phyloP scores from a whole-genome alignment of 2,329 filamentous ascomycete genomes.

The Blastomyces percursus region DNA sequence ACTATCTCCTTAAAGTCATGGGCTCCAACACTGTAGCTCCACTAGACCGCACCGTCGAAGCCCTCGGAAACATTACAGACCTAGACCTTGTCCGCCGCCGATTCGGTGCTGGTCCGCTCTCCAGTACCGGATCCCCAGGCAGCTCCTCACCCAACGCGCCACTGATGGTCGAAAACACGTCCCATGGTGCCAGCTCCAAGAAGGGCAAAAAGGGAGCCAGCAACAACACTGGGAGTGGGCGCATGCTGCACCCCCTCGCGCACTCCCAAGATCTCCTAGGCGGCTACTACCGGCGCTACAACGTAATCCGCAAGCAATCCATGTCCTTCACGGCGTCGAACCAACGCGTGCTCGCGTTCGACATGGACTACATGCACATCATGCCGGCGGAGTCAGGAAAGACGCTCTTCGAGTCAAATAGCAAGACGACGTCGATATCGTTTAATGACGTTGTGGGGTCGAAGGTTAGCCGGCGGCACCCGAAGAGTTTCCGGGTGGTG shows the following conservation, averaged over 20 bases:
- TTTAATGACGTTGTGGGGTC: constrained; percentile 54
- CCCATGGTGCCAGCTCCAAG: constrained; percentile 25
- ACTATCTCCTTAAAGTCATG: constrained; percentile 52
- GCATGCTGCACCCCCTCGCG: constrained; percentile 36
- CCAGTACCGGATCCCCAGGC: constrained; percentile 48
- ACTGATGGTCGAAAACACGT: constrained; percentile 40
- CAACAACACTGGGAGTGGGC: constrained; percentile 19
- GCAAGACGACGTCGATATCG: constrained; percentile 51
- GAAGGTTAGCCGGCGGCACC: constrained; percentile 54
- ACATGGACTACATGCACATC: constrained; percentile 56
- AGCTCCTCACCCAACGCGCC: constrained; percentile 55
- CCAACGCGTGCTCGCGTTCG: constrained; percentile 50
- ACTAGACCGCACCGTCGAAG: constrained; percentile 54
- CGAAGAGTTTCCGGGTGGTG: constrained; percentile 52
- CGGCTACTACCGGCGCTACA: constrained; percentile 50
- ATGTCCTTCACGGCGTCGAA: constrained; percentile 54
- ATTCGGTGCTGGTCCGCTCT: constrained; percentile 50
- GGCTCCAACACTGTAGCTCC: constrained; percentile 54
- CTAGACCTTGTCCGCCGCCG: constrained; percentile 52
- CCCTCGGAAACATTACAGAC: constrained; percentile 48
- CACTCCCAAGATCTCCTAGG: constrained; percentile 39
- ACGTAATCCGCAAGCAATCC: constrained; percentile 53
- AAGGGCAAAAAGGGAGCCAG: constrained; percentile 32
- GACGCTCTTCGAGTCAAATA: constrained; percentile 36
- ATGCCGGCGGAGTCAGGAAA: constrained; percentile 48